Evolutionary conservation across 2,329 filamentous ascomycete species (phyloP).

Genomic region (Diaporthe aspalathi): DNA sequence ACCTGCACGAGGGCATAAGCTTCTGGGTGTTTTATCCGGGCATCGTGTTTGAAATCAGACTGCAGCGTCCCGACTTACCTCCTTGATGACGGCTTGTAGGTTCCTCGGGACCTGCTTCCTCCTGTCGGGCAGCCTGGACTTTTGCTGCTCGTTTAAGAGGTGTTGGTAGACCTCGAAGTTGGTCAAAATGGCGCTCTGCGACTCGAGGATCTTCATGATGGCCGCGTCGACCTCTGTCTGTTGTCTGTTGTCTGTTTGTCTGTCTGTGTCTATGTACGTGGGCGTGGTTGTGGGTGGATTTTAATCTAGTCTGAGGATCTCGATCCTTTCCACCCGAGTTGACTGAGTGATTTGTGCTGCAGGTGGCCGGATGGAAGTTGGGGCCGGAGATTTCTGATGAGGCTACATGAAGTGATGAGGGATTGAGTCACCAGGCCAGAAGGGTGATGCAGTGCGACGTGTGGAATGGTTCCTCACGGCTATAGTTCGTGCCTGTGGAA

Average conservation of each 20-base stretch:
- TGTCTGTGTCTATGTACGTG: background rate
- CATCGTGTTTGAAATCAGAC: background rate
- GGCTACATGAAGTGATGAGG: background rate
- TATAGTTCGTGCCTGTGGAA: conserved; percentile 15
- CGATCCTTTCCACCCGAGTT: background rate
- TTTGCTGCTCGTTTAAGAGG: conserved; percentile 67
- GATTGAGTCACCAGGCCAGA: background rate
- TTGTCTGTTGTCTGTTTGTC: background rate
- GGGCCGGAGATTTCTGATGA: background rate
- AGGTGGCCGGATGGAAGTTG: background rate
- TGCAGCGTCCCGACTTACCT: conserved; percentile 59
- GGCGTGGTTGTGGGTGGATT: background rate
- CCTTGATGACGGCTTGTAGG: conserved; percentile 70
- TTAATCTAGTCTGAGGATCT: background rate
- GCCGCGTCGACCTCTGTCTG: background rate
- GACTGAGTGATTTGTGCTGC: conserved; percentile 7
- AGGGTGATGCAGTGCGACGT: conserved; percentile 3
- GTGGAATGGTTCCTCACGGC: background rate
- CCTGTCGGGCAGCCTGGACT: conserved; percentile 56
- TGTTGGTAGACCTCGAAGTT: conserved; percentile 81
- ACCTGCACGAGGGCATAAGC: conserved; percentile 57
- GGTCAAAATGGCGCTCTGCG: conserved; percentile 75
- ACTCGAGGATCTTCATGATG: conserved; percentile 76
- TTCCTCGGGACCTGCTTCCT: conserved; percentile 61
- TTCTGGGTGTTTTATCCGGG: conserved; percentile 24